Evolutionary conservation across 2,329 filamentous ascomycete species (phyloP), one percentile per base, ranked within the genome.

Genomic region (Thelonectria discophora): DNA sequence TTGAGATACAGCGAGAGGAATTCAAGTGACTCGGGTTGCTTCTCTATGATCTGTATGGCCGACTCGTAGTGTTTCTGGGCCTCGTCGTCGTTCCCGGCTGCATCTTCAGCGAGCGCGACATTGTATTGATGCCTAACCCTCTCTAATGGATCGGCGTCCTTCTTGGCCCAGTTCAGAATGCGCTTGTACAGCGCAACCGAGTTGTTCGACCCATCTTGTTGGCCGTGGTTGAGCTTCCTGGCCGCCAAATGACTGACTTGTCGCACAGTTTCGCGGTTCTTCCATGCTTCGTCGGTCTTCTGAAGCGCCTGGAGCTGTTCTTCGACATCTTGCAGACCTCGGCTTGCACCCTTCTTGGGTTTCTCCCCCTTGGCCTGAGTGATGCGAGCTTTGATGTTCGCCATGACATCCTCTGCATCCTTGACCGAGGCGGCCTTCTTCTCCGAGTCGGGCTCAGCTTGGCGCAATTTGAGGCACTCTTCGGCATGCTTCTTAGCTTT

Each of bases 161-260:
- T 3, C n/a, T 62, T 34, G 9, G 13, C 27, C 53, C 48, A 62
- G 6, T 37, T 15, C 17, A 62, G 11, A 20, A 58, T n/a, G 30
- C 54, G 53, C 17, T 54, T 17, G 18, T 57, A 62, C 3, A 62
- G 54, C 3, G 1, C 20, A 5, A 58, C 34, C 5, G 54, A 32
- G 32, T 43, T 37, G 6, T 50, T 30, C 3, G 49, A 47, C 6
- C 53, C 42, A 6, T 24, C 37, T 17, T 43, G 18, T 5, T 39
- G 6, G 21, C 27, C 21, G 17, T 55, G 54, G 3, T 15, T 21
- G n/a, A 62, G 43, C 18, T 45, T 27, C 18, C 24, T 40, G 5
- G 55, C 55, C 39, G 55, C 55, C 24, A 51, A 34, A 13, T 57
- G 18, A 39, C 55, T 57, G 3, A 47, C 47, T n/a, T 43, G 47